Conservation (phyloP, 768 basidiomycete species). For the Boletus pseudopeckii region DNA sequence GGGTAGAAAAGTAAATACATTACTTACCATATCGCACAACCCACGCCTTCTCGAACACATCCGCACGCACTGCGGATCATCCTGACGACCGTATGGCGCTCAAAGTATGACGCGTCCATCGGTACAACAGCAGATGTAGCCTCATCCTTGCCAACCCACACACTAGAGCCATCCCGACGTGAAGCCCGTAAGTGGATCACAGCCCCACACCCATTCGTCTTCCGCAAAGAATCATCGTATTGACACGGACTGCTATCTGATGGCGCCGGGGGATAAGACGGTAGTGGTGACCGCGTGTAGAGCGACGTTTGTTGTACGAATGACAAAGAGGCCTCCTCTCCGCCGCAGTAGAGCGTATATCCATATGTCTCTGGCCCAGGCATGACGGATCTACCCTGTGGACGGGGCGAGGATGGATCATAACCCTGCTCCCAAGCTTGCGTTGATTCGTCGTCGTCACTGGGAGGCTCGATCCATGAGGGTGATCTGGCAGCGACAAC, state of each 20-base stretch:
- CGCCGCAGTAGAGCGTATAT: slow-evolving; percentile 44
- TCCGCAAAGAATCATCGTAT: slow-evolving; percentile 3
- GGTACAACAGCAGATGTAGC: slow-evolving; percentile 52
- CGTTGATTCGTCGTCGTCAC: slow-evolving; percentile 33
- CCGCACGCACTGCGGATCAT: slow-evolving; percentile 58
- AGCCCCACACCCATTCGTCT: slow-evolving; percentile 60
- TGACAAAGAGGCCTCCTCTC: slow-evolving; percentile 21
- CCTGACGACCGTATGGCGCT: slow-evolving; percentile 43
- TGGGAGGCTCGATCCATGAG: slow-evolving; percentile 34
- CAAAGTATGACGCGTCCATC: slow-evolving; percentile 59
- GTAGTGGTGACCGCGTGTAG: slow-evolving; percentile 37
- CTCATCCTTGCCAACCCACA: slow-evolving; percentile 56
- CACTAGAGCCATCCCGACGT: slow-evolving; percentile 47
- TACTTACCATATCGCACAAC: slow-evolving; percentile 56
- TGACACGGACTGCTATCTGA: slow-evolving; percentile 17
- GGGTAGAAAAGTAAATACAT: neutral
- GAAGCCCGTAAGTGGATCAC: slow-evolving; percentile 55
- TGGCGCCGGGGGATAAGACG: slow-evolving; percentile 32
- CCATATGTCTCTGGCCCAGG: slow-evolving; percentile 21
- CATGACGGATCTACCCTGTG: slow-evolving; percentile 11
- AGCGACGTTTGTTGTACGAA: slow-evolving; percentile 6
- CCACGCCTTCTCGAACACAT: slow-evolving; percentile 64
- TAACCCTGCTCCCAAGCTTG: slow-evolving; percentile 35
- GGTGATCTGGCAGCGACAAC: slow-evolving; percentile 30
- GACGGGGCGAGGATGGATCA: slow-evolving; percentile 26